phyloP scores from a whole-genome alignment of 1,284 basidiomycete species.

The Cystobasidiaceae sp. region DNA sequence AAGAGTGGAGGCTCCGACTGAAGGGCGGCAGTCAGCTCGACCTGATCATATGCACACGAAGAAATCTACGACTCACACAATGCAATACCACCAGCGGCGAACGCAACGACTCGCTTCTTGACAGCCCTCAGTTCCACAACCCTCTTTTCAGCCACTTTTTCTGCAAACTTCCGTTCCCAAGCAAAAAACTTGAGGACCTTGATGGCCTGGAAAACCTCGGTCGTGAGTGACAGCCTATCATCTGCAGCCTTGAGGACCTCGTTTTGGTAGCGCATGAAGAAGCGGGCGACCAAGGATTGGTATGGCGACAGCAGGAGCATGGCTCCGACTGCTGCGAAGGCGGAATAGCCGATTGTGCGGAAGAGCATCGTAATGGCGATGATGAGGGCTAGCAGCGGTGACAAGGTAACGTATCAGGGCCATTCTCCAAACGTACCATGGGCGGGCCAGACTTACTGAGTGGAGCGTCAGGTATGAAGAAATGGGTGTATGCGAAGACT shows the following conservation, averaged over 20 bases:
- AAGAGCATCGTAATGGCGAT: constrained; percentile 51
- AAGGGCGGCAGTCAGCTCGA: not conserved
- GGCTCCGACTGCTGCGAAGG: constrained; percentile 49
- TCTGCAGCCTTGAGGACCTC: constrained; percentile 53
- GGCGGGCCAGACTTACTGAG: constrained; percentile 37
- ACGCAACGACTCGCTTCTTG: constrained; percentile 49
- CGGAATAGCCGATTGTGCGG: constrained; percentile 49
- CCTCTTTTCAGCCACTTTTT: constrained; percentile 50
- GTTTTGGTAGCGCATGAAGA: constrained; percentile 51
- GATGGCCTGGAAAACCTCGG: constrained; percentile 54
- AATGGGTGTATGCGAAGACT: constrained; percentile 47
- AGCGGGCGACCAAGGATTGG: constrained; percentile 47
- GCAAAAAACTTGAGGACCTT: constrained; percentile 52
- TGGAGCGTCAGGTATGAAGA: constrained; percentile 47
- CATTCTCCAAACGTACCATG: not conserved
- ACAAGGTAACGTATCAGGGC: not conserved
- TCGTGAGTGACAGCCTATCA: constrained; percentile 52
- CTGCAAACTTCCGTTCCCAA: constrained; percentile 52
- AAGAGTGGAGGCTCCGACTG: constrained; percentile 37
- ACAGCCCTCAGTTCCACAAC: constrained; percentile 50
- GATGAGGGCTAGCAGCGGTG: constrained; percentile 41
- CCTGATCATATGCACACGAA: not conserved
- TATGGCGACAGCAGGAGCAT: constrained; percentile 48
- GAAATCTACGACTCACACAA: constrained; percentile 45
- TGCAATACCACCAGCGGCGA: constrained; percentile 52